Evolutionary conservation across 306 rosid species (phyloP), one percentile per base, ranked within the genome.

Genomic region (Lathyrus oleraceus): DNA sequence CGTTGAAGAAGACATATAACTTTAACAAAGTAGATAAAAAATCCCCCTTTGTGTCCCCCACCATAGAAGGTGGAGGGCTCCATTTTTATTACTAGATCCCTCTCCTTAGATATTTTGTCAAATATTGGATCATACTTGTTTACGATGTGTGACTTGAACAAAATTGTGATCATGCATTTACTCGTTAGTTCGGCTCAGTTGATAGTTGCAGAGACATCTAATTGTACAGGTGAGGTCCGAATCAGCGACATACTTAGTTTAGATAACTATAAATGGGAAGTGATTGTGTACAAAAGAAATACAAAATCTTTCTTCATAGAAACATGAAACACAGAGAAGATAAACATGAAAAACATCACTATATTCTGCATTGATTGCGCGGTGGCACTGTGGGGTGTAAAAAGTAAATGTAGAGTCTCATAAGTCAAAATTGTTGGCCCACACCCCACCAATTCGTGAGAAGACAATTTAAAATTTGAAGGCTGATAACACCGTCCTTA

Each of bases 371-470:
- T 6, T 36, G 42, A 32, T 61, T 45, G 25, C 39, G 23, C 3
- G 15, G 5, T 2, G 45, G 28, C 6, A 23, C 1, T 13, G 48
- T 8, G 5, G 27, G 53, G 40, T 21, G 48, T 25, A 4, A 43
- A 65, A 27, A n/a, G 5, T 27, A 32, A 47, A 16, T 5, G 6
- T 28, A 57, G 2, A 64, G 56, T 10, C 30, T n/a, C 8, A 27
- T 0, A 43, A 74, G 83, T 82, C 71, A 65, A 74, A 51, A 60
- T 36, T 45, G 44, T 14, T 47, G 70, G 71, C 65, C 80, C 58
- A 69, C 49, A 35, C 32, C 30, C 16, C 45, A 47, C n/a, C 56
- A 3, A 48, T 52, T 32, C 1, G 23, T 38, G 72, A 42, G 45
- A 23, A 20, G 54, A 71, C 17, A 14, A 40, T 60, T 67, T 51